Conservation (phyloP, 148 eudicot genomes). For the Vaccinium vitisidaea region DNA sequence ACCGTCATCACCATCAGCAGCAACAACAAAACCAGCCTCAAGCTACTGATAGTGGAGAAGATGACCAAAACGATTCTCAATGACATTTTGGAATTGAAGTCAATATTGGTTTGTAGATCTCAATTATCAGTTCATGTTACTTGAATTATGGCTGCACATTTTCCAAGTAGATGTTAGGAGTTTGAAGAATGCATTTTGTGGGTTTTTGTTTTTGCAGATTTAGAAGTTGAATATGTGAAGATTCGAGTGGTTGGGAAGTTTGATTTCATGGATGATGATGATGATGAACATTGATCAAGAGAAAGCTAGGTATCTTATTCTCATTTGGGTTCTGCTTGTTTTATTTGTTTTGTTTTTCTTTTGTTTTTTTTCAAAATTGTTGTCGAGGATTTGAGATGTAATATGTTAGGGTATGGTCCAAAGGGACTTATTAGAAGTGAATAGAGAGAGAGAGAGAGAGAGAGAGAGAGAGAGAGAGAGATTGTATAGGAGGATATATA, state of each 20-base stretch:
- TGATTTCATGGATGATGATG: conserved; percentile 8
- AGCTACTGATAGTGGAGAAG: conserved; percentile 47
- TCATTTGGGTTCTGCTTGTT: conserved; percentile 18
- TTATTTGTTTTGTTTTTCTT: not conserved
- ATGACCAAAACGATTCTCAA: conserved; percentile 39
- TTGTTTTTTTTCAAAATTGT: conserved; percentile 20
- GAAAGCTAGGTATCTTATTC: conserved; percentile 18
- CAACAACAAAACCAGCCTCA: conserved; percentile 37
- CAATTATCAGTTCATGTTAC: not conserved
- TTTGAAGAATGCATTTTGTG: not conserved
- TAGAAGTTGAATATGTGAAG: conserved; percentile 21
- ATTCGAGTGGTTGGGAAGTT: conserved; percentile 10
- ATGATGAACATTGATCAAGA: not conserved
- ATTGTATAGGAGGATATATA: conserved; percentile 43
- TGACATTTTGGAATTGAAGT: conserved; percentile 5
- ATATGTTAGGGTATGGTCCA: conserved; percentile 31
- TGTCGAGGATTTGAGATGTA: conserved; percentile 37
- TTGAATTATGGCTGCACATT: not conserved
- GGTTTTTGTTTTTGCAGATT: conserved; percentile 19
- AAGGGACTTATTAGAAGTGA: conserved; percentile 28
- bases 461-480: conserved; percentile 20
- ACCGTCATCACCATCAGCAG: conserved; percentile 27
- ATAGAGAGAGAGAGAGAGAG: conserved; percentile 20
- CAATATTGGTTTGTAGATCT: conserved; percentile 1
- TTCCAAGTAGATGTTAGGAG: not conserved